A percentile compares a stretch with the other conserved stretches of the same genome.
phyloP scores from a whole-genome alignment of 1,139 yeast species.

The Yamadazyma atmosphaerica region DNA sequence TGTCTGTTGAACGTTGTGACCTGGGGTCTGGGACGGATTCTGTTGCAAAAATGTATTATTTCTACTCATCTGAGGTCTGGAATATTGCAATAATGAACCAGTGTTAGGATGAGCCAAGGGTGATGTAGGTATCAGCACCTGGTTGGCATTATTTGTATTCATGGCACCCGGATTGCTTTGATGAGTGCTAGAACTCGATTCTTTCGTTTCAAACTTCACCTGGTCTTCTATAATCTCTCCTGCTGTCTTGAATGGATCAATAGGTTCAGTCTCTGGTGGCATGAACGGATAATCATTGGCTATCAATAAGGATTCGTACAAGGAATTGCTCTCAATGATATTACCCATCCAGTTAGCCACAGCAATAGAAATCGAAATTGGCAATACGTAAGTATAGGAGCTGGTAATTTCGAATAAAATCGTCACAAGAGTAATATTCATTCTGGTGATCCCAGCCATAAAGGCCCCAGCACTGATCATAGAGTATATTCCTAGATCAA shows the following conservation, averaged over 20 bases:
- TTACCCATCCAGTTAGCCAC: slow-evolving; percentile 62
- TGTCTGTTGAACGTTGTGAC: not conserved
- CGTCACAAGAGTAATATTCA: slow-evolving; percentile 63
- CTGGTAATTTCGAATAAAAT: slow-evolving; percentile 63
- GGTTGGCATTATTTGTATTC: not conserved
- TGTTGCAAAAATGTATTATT: slow-evolving; percentile 11
- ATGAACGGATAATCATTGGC: slow-evolving; percentile 59
- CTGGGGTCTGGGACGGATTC: not conserved
- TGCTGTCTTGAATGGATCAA: slow-evolving; percentile 33
- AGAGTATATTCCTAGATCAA: slow-evolving; percentile 63
- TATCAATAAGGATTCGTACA: slow-evolving; percentile 52
- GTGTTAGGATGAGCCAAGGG: not conserved
- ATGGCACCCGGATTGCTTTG: too few relatives aligned
- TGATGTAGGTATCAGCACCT: slow-evolving; percentile 1
- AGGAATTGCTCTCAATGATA: slow-evolving; percentile 51
- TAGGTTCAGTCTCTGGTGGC: slow-evolving; percentile 40
- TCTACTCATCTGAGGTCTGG: slow-evolving; percentile 4
- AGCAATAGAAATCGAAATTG: slow-evolving; percentile 57
- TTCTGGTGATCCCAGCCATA: slow-evolving; percentile 68
- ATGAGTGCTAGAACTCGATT: not conserved
- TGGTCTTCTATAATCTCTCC: slow-evolving; percentile 40
- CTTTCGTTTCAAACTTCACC: slow-evolving; percentile 7
- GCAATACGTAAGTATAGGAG: slow-evolving; percentile 59
- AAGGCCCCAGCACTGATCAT: slow-evolving; percentile 70
- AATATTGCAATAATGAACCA: not conserved